Evolutionary conservation across 805 yeast genomes (phyloP).

Genomic region (Lachancea waltii): DNA sequence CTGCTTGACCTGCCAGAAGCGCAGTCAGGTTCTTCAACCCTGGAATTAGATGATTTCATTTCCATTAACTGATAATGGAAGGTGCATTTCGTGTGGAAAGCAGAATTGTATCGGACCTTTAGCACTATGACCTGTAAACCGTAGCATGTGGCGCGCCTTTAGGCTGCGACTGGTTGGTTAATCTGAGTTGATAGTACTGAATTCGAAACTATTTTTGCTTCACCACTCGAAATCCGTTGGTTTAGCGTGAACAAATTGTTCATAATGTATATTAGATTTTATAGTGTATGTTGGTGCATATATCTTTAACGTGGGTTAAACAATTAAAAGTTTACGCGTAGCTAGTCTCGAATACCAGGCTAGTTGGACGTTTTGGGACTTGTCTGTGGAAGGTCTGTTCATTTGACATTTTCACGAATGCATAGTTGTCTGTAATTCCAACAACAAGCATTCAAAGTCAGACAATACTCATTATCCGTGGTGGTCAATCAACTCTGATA

Average conservation of each 20-base stretch:
- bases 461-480: no score
- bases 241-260: no score
- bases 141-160: conserved; percentile 10
- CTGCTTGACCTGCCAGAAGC: conserved; percentile 29
- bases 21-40: conserved; percentile 30
- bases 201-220: no score
- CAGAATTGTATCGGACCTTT: background rate
- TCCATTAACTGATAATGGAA: conserved; percentile 7
- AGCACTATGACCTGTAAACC: background rate
- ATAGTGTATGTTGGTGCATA: conserved; percentile 1
- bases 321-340: background rate
- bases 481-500: no score
- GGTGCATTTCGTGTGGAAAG: background rate
- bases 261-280: conserved; percentile 3
- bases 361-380: background rate
- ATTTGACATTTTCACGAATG: no score
- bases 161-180: conserved; percentile 10
- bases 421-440: no score
- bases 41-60: conserved; percentile 24
- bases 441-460: no score
- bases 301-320: background rate
- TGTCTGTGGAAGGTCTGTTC: no score
- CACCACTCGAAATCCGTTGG: no score
- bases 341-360: no score
- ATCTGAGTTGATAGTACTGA: no score